phyloP scores from a whole-genome alignment of 805 yeast genomes.

The Clavispora phyllophila region DNA sequence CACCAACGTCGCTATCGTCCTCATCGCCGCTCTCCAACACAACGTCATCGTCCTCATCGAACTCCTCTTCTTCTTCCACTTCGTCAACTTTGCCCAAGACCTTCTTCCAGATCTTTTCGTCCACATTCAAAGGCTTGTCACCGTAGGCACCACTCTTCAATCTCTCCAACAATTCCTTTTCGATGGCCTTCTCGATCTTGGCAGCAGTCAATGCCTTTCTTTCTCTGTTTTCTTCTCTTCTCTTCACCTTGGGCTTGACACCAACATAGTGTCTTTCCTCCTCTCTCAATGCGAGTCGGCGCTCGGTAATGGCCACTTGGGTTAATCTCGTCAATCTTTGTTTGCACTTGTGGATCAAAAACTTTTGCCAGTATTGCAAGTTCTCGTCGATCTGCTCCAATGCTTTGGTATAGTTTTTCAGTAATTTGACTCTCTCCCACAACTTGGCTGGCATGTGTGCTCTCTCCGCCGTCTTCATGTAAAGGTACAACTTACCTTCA shows the following conservation, averaged over 20 bases:
- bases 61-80: conserved; percentile 56
- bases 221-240: conserved; percentile 92
- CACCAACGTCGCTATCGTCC: conserved; percentile 47
- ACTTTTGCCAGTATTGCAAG: conserved; percentile 88
- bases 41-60: conserved; percentile 51
- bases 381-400: conserved; percentile 84
- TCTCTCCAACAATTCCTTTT: conserved; percentile 89
- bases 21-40: conserved; percentile 42
- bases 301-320: conserved; percentile 92
- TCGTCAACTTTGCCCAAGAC: conserved; percentile 68
- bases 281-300: conserved; percentile 84
- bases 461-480: conserved; percentile 97
- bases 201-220: conserved; percentile 97
- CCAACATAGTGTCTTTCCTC: conserved; percentile 94
- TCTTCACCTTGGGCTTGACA: conserved; percentile 85
- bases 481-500: conserved; percentile 74
- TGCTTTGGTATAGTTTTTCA: conserved; percentile 85
- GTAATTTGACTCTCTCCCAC: conserved; percentile 92
- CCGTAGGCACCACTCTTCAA: conserved; percentile 98
- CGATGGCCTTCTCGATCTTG: conserved; percentile 92
- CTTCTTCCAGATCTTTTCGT: conserved; percentile 92
- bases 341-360: conserved; percentile 86
- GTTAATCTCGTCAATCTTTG: conserved; percentile 92
- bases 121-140: conserved; percentile 94
- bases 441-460: conserved; percentile 90